Conservation (phyloP, 306 rosid genomes). For the Psophocarpus tetragonolobus region DNA sequence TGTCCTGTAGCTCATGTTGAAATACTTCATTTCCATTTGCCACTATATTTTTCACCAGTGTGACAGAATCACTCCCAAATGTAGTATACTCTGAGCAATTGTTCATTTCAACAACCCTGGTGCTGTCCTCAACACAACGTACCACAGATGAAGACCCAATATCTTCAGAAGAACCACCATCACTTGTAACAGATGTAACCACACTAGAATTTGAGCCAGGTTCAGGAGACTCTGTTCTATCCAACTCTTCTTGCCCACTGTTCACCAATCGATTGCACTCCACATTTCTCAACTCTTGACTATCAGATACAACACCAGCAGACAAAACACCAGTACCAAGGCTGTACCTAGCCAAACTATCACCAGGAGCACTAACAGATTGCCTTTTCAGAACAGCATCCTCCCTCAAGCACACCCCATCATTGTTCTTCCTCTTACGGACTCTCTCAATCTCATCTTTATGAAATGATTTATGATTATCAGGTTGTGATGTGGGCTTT, state of each 20-base stretch:
- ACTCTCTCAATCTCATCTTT: slow-evolving; percentile 36
- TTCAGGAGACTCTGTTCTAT: slow-evolving; percentile 46
- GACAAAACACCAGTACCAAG: neutral
- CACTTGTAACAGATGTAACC: slow-evolving; percentile 54
- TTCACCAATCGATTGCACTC: slow-evolving; percentile 29
- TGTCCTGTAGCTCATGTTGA: slow-evolving; percentile 39
- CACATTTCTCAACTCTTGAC: slow-evolving; percentile 35
- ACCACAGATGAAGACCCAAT: slow-evolving; percentile 41
- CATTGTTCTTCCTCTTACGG: slow-evolving; percentile 48
- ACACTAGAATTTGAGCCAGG: slow-evolving; percentile 61
- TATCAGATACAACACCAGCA: slow-evolving; percentile 25
- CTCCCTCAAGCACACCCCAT: slow-evolving; percentile 28
- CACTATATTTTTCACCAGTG: slow-evolving; percentile 28
- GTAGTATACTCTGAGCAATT: slow-evolving; percentile 34
- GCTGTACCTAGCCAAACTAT: slow-evolving; percentile 27
- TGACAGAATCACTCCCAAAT: slow-evolving; percentile 37
- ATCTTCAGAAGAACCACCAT: slow-evolving; percentile 63
- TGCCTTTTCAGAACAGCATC: slow-evolving; percentile 35
- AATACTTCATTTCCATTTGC: slow-evolving; percentile 37
- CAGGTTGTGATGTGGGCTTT: slow-evolving; percentile 30
- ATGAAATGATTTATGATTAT: slow-evolving; percentile 23
- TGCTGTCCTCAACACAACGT: slow-evolving; percentile 43
- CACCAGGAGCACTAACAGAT: slow-evolving; percentile 39
- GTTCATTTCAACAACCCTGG: slow-evolving; percentile 40
- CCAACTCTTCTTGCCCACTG: slow-evolving; percentile 40